Base-by-base conservation (phyloP, 2,329 filamentous ascomycete genomes). In the Seiridium cupressi region DNA sequence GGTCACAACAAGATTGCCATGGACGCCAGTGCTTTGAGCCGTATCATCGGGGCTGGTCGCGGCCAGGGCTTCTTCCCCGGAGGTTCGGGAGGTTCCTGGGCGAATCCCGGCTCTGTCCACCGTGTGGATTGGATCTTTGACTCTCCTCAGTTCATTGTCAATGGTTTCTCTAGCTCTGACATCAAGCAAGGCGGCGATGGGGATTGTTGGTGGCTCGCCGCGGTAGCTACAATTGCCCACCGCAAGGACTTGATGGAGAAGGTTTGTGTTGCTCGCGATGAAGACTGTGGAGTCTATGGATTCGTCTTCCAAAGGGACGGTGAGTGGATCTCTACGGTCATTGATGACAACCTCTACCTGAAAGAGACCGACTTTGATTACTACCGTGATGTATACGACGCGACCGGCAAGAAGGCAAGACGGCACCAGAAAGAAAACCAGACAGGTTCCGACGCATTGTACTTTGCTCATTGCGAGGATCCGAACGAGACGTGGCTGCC, bases 401-500 rank as follows among this genome's bases (percentile, higher is more conserved):
- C 72, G 7, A 73, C 66, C 70, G 69, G 82, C 68, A 66, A 83
- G 81, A 82, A 83, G 5, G 84, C 88, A 61, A 79, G 85, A 44
- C 80, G 85, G 61, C 86, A 89, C 64, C 84, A 82, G 46, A 83
- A 82, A 61, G 79, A 80, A 7, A 83, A 87, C 70, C 89, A 91
- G 71, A 89, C 83, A 0, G 89, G 89, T 4, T 90, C 87, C 0
- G 80, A 87, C 58, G 86, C 89, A 0, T 74, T 92, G 2, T 89
- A 88, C 70, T 92, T 91, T 73, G 86, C 88, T 3, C 84, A 86
- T 65, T 91, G 89, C 72, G 81, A 81, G 31, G 85, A 89, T 61
- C 78, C 82, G 1, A 90, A 91, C 67, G 89, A 91, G 72, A 92
- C 88, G 0, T 92, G 89, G 89, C 77, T 92, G 31, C 89, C 89